These are phyloP conservation scores for Nothophoma quercina DNA, from an alignment of 2,329 filamentous ascomycete species.

Conservation along the genomic window DNA sequence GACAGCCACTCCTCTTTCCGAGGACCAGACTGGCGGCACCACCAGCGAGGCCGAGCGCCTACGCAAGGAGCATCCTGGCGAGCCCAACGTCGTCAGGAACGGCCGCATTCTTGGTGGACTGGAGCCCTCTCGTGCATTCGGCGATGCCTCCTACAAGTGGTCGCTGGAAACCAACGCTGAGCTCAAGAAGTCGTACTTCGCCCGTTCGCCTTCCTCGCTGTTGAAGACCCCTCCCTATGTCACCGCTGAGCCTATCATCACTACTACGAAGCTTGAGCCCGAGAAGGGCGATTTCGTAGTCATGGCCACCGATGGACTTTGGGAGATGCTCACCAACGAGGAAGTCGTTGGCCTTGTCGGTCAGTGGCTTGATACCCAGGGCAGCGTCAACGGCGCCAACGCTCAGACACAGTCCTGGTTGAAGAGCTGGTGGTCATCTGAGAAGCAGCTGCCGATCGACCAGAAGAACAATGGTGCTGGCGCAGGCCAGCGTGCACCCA, in stretches of 20 bases:
- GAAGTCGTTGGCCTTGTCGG: constrained; percentile 96
- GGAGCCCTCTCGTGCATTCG: constrained; percentile 93
- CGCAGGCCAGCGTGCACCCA: constrained; percentile 83
- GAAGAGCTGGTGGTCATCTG: constrained; percentile 70
- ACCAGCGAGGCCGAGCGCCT: constrained; percentile 83
- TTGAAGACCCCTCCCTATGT: constrained; percentile 95
- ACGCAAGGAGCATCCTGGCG: constrained; percentile 85
- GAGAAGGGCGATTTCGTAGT: constrained; percentile 94
- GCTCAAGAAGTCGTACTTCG: constrained; percentile 87
- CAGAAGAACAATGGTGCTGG: constrained; percentile 58
- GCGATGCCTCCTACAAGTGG: constrained; percentile 98
- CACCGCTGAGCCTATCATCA: constrained; percentile 93
- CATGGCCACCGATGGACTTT: constrained; percentile 94
- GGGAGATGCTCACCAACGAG: constrained; percentile 99
- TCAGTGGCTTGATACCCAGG: constrained; percentile 91
- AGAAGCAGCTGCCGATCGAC: constrained; percentile 77
- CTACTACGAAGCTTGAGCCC: constrained; percentile 89
- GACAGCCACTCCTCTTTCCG: constrained; percentile 87
- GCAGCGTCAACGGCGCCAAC: constrained; percentile 46
- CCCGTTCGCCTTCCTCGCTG: constrained; percentile 75
- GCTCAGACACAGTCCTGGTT: constrained; percentile 67
- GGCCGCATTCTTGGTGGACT: constrained; percentile 90
- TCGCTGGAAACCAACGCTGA: constrained; percentile 81
- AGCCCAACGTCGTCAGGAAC: constrained; percentile 85
- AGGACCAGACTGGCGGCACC: constrained; percentile 93